A percentile compares a stretch with the other conserved stretches of the same genome.
phyloP scores from a whole-genome alignment of 1,284 basidiomycete species.

The Fomitopsis pinicola region DNA sequence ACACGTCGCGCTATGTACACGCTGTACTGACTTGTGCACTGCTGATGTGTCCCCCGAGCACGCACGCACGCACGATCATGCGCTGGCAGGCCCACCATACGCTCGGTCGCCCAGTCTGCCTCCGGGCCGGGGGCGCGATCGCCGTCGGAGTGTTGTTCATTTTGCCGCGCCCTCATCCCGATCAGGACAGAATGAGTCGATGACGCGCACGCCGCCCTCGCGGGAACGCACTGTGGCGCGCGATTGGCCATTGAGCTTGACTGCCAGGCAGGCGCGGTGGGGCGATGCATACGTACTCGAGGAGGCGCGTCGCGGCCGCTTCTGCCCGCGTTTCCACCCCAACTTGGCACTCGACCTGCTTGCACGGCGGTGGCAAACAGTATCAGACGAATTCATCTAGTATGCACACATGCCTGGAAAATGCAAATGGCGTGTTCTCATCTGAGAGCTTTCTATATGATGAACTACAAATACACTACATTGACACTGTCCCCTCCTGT shows the following conservation, averaged over 20 bases:
- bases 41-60: too few relatives aligned
- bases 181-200: not conserved
- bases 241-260: too few relatives aligned
- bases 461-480: not conserved
- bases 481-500: not conserved
- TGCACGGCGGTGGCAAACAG: too few relatives aligned
- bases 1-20: too few relatives aligned
- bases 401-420: too few relatives aligned
- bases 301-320: not conserved
- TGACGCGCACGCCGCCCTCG: not conserved
- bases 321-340: not conserved
- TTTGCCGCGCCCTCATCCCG: not conserved
- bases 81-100: not conserved
- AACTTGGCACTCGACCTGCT: not conserved
- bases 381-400: too few relatives aligned
- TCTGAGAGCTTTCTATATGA: not conserved
- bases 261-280: not conserved
- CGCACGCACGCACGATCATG: too few relatives aligned
- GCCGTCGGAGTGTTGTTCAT: not conserved
- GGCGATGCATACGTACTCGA: constrained; percentile 2
- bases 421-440: too few relatives aligned
- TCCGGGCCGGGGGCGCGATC: not conserved
- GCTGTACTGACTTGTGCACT: too few relatives aligned
- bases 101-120: not conserved
- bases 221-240: not conserved